A percentile compares a stretch with the other conserved stretches of the same genome.
Evolutionary conservation across 768 basidiomycete species (phyloP).

Genomic region (Tephrocybe sp.): DNA sequence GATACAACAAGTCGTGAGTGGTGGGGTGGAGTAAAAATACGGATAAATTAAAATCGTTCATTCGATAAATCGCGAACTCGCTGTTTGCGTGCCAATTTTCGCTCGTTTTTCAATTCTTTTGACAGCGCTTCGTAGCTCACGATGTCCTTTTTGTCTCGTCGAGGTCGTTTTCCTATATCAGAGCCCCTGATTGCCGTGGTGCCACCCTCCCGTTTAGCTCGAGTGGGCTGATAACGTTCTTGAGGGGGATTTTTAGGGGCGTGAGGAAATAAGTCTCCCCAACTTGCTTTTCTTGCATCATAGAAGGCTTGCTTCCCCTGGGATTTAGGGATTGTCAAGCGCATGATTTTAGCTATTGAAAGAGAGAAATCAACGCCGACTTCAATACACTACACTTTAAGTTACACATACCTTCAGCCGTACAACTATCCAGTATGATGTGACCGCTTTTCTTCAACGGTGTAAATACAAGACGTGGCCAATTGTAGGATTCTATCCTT

Average conservation of each 20-base stretch:
- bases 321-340: constrained; percentile 87
- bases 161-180: constrained; percentile 60
- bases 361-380: neutral
- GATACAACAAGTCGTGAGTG: constrained; percentile 10
- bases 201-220: constrained; percentile 27
- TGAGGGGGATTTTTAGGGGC: constrained; percentile 75
- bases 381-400: neutral
- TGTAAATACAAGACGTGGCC: constrained; percentile 93
- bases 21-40: constrained; percentile 4
- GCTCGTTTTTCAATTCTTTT: constrained; percentile 38
- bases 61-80: constrained; percentile 6
- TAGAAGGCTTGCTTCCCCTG: constrained; percentile 96
- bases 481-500: constrained; percentile 74
- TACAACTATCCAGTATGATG: constrained; percentile 88
- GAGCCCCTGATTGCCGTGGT: constrained; percentile 33
- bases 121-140: constrained; percentile 38
- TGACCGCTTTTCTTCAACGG: constrained; percentile 92
- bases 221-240: constrained; percentile 51
- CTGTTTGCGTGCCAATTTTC: constrained; percentile 33
- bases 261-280: constrained; percentile 98
- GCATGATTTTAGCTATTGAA: constrained; percentile 79
- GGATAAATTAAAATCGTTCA: neutral
- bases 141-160: constrained; percentile 27
- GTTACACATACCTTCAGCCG: constrained; percentile 61
- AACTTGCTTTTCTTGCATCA: constrained; percentile 89